Base-by-base conservation (phyloP, 2,329 filamentous ascomycete genomes). In the Aureobasidium subglaciale region DNA sequence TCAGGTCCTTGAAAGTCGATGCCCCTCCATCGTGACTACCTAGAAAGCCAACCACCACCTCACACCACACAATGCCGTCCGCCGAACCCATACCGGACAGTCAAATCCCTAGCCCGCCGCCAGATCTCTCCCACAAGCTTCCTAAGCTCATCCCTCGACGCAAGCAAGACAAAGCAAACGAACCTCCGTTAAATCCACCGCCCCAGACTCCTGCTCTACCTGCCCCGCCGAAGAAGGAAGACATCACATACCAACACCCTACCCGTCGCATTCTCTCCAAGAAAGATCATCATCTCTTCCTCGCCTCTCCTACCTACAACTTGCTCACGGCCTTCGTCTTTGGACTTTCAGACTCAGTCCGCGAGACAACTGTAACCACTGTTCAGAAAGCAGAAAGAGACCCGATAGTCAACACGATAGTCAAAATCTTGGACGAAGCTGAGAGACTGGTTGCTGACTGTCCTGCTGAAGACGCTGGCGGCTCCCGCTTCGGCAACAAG, bases 401-500 rank as follows among this genome's bases (percentile, higher is more conserved):
- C 60, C 73, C 78, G 15, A 70, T 78, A 3, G 75, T 95, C 54
- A 74, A 75, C 57, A 78, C 80, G 13, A 81, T 97, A 29, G 70
- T 95, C 35, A 66, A 70, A 15, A 82, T 96, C 18, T 77, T 99
- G 10, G 79, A 86, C 30, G 79, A 85, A 54, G 82, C 87, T 8
- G 84, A 89, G 53, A 70, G 75, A 5, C 76, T 92, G 1, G 78
- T 95, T 5, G 73, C 78, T 13, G 73, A 79, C 50, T 85, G 86
- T 52, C 93, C 93, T 1, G 86, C 93, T 0, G 80, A 92, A 62
- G 90, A 97, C 60, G 88, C 91, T 43, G 86, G 84, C 27, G 90
- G 90, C 42, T 96, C 90, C 8, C 82, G 93, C 24, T 99, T 99
- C 69, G 95, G 93, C 43, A 99, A 99, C 73, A 91, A 90, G 62